Percentiles rank a stretch among this genome's conserved stretches.
Conservation (phyloP, 1,284 basidiomycete species). For the Ustilago hordei region DNA sequence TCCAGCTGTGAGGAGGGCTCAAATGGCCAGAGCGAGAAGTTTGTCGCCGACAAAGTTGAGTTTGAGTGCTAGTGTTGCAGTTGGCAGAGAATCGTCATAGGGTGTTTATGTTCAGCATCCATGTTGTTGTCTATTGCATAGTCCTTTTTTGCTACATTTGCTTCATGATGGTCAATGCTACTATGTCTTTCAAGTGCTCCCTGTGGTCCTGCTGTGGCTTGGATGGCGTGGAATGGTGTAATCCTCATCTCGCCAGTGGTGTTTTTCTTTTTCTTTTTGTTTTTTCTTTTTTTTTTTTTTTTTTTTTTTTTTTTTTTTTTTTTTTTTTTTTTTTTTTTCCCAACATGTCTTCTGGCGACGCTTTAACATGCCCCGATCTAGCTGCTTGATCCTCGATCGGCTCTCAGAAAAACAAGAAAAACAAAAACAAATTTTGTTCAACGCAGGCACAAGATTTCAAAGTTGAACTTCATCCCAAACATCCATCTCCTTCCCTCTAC, state of each 20-base stretch:
- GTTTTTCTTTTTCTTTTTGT: too few species aligned
- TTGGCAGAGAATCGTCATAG: not conserved
- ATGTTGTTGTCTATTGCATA: not conserved
- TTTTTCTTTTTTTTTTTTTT: not conserved
- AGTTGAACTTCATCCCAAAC: not conserved
- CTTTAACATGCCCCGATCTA: too few species aligned
- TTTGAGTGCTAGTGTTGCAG: constrained; percentile 3
- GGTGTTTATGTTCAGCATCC: not conserved
- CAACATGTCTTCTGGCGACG: too few species aligned
- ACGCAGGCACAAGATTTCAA: not conserved
- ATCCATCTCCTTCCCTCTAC: constrained; percentile 8
- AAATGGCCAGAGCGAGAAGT: constrained; percentile 39
- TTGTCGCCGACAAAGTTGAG: constrained; percentile 22
- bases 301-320: too few species aligned
- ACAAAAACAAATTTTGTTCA: not conserved
- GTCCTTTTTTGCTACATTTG: not conserved
- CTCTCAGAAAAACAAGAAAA: not conserved
- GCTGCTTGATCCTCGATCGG: too few species aligned
- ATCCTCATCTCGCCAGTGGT: not conserved
- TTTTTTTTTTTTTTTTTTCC: too few species aligned
- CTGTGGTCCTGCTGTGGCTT: not conserved
- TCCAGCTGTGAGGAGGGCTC: constrained; percentile 47
- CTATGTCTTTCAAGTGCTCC: not conserved
- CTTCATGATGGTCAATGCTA: not conserved
- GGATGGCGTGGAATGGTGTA: too few species aligned